Percentiles rank a stretch among this genome's conserved stretches.
phyloP scores from a whole-genome alignment of 805 yeast genomes.

The Millerozyma acaciae region DNA sequence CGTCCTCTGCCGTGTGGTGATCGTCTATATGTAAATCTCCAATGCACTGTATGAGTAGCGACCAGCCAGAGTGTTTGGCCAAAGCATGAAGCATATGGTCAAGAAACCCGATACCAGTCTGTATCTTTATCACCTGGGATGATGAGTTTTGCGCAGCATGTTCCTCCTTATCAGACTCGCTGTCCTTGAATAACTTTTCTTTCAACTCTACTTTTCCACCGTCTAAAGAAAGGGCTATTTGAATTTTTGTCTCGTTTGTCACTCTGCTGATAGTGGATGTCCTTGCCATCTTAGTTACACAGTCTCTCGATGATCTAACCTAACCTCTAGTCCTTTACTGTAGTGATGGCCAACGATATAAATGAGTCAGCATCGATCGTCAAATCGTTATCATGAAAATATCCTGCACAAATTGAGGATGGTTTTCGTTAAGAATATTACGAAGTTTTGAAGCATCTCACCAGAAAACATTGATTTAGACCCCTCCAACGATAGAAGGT shows the following conservation, averaged over 20 bases:
- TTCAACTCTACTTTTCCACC: conserved; percentile 76
- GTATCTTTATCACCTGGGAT: conserved; percentile 71
- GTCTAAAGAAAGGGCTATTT: conserved; percentile 75
- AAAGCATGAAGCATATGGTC: conserved; percentile 98
- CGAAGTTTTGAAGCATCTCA: too few species aligned
- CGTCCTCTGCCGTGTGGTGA: conserved; percentile 95
- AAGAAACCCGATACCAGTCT: conserved; percentile 90
- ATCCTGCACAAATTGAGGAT: too few species aligned
- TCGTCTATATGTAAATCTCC: conserved; percentile 97
- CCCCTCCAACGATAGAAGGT: too few species aligned
- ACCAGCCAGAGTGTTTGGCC: conserved; percentile 97
- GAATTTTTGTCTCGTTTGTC: conserved; percentile 93
- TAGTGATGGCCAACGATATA: too few species aligned
- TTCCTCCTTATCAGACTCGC: conserved; percentile 19
- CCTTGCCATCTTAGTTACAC: conserved; percentile 11
- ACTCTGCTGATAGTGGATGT: conserved; percentile 56
- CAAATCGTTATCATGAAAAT: too few species aligned
- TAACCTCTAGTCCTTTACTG: too few species aligned
- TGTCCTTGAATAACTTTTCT: conserved; percentile 49
- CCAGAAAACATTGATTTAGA: too few species aligned
- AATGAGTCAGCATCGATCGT: too few species aligned
- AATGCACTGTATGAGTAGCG: conserved; percentile 78
- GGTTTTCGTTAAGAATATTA: too few species aligned
- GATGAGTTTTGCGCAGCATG: conserved; percentile 70
- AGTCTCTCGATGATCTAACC: too few species aligned